Evolutionary conservation across 2,329 filamentous ascomycete genomes (phyloP), one percentile per base, ranked within the genome.

Genomic region (Xylogone sp.): DNA sequence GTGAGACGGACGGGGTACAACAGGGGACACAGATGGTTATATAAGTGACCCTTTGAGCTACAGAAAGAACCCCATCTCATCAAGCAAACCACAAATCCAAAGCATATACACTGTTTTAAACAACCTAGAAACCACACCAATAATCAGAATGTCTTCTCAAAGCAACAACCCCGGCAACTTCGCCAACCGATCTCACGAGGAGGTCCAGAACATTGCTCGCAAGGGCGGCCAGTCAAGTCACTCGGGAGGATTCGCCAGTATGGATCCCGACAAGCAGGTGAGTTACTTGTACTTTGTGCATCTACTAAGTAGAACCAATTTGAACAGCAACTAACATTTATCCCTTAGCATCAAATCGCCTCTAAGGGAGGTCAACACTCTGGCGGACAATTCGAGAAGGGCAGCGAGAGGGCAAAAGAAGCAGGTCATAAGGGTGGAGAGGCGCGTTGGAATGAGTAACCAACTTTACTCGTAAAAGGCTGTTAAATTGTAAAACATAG

Each of bases 221-320:
- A 73, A 73, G 60, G 71, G 72, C 19, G 71, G 72, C 13, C 61
- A 71, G 50, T 51, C 69, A 4, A 71, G 70, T 52, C 68, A 71
- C 57, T 49, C 48, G 7, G 65, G 69, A 2, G 70, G 69, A 2
- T 73, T 72, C 44, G 71, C 70, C 42, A 68, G 55, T 53, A 74
- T 73, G 70, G 69, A 73, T 24, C 49, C 71, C 16, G 68, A 72
- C 16, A 72, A 68, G 59, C 68, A 69, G 65, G 69, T 71, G 49
- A 39, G 21, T 48, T 3, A 8, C n/a, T 31, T 10, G n/a, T n/a
- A n/a, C n/a, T n/a, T n/a, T n/a, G n/a, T n/a, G n/a, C n/a, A n/a
- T n/a, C n/a, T n/a, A n/a, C n/a, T n/a, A n/a, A 24, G n/a, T 12
- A 2, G 22, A 18, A 21, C 22, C 19, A 34, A 48, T n/a, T n/a